These are phyloP conservation scores for Maudiozyma humilis DNA, from an alignment of 1,139 yeast species.

Conservation along the genomic window DNA sequence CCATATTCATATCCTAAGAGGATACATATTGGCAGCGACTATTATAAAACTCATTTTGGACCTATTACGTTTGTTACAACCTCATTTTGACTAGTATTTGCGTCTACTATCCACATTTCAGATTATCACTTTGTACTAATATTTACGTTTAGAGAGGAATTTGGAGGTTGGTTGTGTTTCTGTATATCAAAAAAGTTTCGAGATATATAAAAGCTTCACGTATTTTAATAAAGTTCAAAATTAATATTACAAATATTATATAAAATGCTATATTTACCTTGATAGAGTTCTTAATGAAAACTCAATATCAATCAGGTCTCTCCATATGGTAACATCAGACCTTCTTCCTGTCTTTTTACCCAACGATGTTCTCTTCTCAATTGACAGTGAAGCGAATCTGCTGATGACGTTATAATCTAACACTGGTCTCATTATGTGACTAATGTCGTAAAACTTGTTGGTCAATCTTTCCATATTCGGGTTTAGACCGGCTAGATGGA, in stretches of 20 bases:
- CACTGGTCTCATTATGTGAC: slow-evolving; percentile 41
- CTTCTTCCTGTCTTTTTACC: slow-evolving; percentile 52
- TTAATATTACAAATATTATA: background rate
- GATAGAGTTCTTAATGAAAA: slow-evolving; percentile 31
- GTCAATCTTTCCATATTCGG: slow-evolving; percentile 64
- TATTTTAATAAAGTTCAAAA: background rate
- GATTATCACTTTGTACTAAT: slow-evolving; percentile 1
- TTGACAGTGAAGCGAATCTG: slow-evolving; percentile 46
- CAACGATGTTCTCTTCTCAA: slow-evolving; percentile 46
- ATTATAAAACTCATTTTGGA: too few species aligned
- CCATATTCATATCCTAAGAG: too few species aligned
- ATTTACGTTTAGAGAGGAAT: background rate
- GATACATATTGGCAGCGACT: too few species aligned
- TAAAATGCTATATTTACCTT: background rate
- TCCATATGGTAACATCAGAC: slow-evolving; percentile 54
- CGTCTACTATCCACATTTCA: too few species aligned
- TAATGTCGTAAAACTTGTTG: slow-evolving; percentile 30
- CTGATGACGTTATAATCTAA: slow-evolving; percentile 53
- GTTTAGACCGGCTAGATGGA: slow-evolving; percentile 70
- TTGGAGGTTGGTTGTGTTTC: too few species aligned
- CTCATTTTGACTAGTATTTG: too few species aligned
- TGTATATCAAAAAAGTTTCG: background rate
- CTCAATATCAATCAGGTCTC: slow-evolving; percentile 51
- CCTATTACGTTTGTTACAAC: too few species aligned
- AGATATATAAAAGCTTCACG: too few species aligned